Conservation (phyloP, 1,139 yeast genomes). For the Groenewaldozyma auringiensis region DNA sequence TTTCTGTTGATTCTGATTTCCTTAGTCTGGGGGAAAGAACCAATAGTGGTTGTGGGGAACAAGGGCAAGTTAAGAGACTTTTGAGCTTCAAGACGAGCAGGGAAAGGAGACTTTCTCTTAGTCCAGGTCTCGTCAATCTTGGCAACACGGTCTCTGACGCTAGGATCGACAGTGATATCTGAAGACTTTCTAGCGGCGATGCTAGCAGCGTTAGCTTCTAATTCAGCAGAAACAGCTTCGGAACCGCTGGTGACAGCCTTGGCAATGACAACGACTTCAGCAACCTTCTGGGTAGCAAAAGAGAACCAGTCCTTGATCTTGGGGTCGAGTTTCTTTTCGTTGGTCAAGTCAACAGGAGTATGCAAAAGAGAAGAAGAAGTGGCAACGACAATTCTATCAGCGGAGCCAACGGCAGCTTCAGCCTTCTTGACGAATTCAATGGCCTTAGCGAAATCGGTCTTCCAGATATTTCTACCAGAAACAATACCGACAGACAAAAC, state of each 20-base stretch:
- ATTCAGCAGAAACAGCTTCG: slow-evolving; percentile 52
- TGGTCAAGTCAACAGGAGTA: slow-evolving; percentile 93
- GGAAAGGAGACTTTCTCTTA: slow-evolving; percentile 82
- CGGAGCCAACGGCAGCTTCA: slow-evolving; percentile 68
- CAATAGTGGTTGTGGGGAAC: slow-evolving; percentile 99
- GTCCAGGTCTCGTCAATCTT: slow-evolving; percentile 60
- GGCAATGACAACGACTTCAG: slow-evolving; percentile 85
- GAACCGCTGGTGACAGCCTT: slow-evolving; percentile 68
- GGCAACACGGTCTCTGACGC: slow-evolving; percentile 83
- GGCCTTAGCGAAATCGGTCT: slow-evolving; percentile 87
- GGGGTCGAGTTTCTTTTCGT: slow-evolving; percentile 83
- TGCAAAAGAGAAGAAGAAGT: slow-evolving; percentile 96
- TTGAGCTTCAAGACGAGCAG: slow-evolving; percentile 81
- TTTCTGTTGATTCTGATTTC: slow-evolving; percentile 98
- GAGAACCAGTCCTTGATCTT: slow-evolving; percentile 97
- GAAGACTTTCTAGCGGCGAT: slow-evolving; percentile 83
- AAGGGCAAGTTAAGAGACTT: slow-evolving; percentile 84
- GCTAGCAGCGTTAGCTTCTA: slow-evolving; percentile 81
- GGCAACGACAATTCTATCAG: slow-evolving; percentile 78
- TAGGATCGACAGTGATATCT: slow-evolving; percentile 80
- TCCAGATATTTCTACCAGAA: slow-evolving; percentile 99
- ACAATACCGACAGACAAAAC: slow-evolving; percentile 91
- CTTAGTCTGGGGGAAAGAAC: slow-evolving; percentile 99
- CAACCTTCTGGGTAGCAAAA: slow-evolving; percentile 92
- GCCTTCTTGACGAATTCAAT: slow-evolving; percentile 75